phyloP scores from a whole-genome alignment of 768 basidiomycete genomes.

The Tephrocybe sp. region DNA sequence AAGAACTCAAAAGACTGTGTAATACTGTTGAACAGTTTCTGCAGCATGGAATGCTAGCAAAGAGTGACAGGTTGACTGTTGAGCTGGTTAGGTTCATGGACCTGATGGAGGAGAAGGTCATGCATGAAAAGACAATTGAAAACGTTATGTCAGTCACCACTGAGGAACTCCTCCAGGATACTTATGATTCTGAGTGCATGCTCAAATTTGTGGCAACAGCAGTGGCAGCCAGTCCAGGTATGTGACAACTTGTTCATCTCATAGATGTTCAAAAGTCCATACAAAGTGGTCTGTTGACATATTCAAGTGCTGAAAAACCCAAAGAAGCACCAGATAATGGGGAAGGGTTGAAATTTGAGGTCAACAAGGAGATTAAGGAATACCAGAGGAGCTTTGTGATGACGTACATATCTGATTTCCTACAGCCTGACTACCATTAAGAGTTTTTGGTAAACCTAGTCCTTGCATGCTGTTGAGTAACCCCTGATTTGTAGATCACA shows the following conservation, averaged over 20 bases:
- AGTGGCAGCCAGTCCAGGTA: slow-evolving; percentile 11
- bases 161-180: slow-evolving; percentile 14
- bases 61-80: slow-evolving; percentile 19
- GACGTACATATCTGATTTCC: neutral
- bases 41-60: slow-evolving; percentile 22
- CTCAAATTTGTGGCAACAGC: slow-evolving; percentile 20
- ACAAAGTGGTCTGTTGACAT: slow-evolving; percentile 21
- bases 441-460: too few species aligned
- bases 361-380: slow-evolving; percentile 5
- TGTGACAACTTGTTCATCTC: slow-evolving; percentile 33
- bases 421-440: neutral
- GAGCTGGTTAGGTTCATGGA: slow-evolving; percentile 27
- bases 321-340: slow-evolving; percentile 1
- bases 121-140: slow-evolving; percentile 17
- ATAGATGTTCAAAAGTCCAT: slow-evolving; percentile 38
- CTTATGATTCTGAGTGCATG: slow-evolving; percentile 15
- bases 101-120: slow-evolving; percentile 28
- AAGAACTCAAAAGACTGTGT: slow-evolving; percentile 24
- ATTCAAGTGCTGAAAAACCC: neutral
- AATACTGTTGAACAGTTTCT: slow-evolving; percentile 24
- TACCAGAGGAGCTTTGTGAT: slow-evolving; percentile 7
- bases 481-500: too few species aligned
- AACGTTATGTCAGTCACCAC: slow-evolving; percentile 8
- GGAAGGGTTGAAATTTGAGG: slow-evolving; percentile 1
- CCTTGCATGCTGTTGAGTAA: too few species aligned